Evolutionary conservation across 352 stramenopile genomes (phyloP), one percentile per base, ranked within the genome.

Genomic region (Nothophytophthora sp.): DNA sequence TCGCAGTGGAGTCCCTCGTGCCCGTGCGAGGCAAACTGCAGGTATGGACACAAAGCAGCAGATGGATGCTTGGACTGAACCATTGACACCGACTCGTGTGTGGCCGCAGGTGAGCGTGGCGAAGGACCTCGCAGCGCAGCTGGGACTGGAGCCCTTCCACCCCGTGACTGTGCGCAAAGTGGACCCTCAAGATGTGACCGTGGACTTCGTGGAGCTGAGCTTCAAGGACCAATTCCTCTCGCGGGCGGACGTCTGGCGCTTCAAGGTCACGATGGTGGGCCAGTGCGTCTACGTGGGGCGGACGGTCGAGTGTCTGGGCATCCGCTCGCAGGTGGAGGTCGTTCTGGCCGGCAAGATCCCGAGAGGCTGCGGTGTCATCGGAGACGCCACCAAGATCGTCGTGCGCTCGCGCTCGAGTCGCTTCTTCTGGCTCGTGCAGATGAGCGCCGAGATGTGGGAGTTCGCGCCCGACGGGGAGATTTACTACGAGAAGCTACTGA

Each of bases 381-480:
- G 91, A 4, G 74, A 92, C 7, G 82, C 87, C 11, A 99, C 97
- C 23, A 99, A 98, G 60, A 97, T 99, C 50, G 98, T 96, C 1
- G 99, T 96, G 46, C 87, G 80, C 15, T 94, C 94, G 57, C 89
- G 95, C 19, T 98, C 92, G 22, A 96, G 96, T 36, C 80, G 97
- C 10, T 93, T 99, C 45, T 97, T 99, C 70, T 99, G 96, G 96
- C 78, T 99, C 23, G 92, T 99, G 30, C 96, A 99, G 67, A 87
- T 99, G 56, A 95, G 81, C 24, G 81, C 87, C 1, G 93, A 98
- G 66, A 96, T 98, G 86, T 98, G 90, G 86, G 92, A 98, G 42
- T 93, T 96, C 60, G 83, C 86, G 51, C 90, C 96, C 64, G 90
- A 86, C 32, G 86, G 84, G 20, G 73, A 88, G 46, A 55, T 97